Base-by-base conservation (phyloP, 495 filamentous ascomycete species). In the Aspergillus sclerotiicarbonarius region DNA sequence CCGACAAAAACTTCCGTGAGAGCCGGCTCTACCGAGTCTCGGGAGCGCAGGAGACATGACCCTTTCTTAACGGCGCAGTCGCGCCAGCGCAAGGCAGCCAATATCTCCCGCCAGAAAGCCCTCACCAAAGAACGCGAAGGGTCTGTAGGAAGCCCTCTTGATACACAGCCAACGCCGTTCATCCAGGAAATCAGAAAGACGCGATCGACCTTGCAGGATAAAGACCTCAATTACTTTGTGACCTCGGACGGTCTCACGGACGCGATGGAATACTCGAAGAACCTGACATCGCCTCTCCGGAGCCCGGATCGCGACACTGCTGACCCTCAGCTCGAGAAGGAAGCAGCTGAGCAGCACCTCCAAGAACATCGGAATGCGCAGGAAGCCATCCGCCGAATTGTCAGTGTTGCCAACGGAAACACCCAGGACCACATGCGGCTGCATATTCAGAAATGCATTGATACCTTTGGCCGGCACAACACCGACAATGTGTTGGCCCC, bases 391-490 rank as follows among this genome's bases (percentile, higher is more conserved):
- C 66, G 79, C 53, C 83, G 92, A 29, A 96, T 98, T 62, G 80
- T 88, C 10, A 78, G 81, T 53, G 74, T 98, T 37, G 79, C 77
- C 32, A 89, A 92, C 62, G 91, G 86, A 64, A 88, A 80, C 66
- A 84, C 79, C 47, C 86, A 89, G 72, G 91, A 96, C 60, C 82
- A 82, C 45, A 84, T 85, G 57, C 86, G 90, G 43, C 84, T 87
- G 61, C 95, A 95, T 69, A 87, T 88, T 59, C 81, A 87, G 56
- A 83, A 88, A 31, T 96, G 91, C 69, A 87, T 98, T 61, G 83
- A 90, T 59, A 87, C 82, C 0, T 97, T 98, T 63, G 94, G 94
- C 13, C 83, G 94, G 44, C 94, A 98, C 78, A 81, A 85, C 60
- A 98, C 94, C n/a, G 94, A 99, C 72, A 32, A 65, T 0, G 66